A percentile compares a stretch with the other conserved stretches of the same genome.
phyloP scores from a whole-genome alignment of 169 alveolate species.

The Eimeria acervulina region DNA sequence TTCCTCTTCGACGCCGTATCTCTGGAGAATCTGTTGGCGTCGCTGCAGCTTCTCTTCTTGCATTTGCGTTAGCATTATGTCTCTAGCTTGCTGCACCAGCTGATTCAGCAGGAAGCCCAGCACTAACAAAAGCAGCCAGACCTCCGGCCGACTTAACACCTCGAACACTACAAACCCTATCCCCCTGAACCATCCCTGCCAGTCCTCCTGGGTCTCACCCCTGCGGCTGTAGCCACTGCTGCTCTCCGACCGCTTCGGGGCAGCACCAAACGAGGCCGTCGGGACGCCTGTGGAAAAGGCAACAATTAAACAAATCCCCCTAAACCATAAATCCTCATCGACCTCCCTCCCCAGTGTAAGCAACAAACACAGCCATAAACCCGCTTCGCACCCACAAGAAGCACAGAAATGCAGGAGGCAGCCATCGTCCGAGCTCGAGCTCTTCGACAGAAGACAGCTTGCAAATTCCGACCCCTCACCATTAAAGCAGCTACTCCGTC shows the following conservation, averaged over 20 bases:
- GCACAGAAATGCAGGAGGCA: not conserved
- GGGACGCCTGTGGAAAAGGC: conserved; percentile 29
- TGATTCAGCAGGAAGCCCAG: conserved; percentile 43
- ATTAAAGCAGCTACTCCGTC: conserved; percentile 12
- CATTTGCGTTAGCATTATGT: not conserved
- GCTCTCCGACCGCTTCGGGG: conserved; percentile 54
- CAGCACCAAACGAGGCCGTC: conserved; percentile 28
- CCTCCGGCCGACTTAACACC: conserved; percentile 57
- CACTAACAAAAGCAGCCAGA: conserved; percentile 54
- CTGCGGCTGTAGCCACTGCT: not conserved
- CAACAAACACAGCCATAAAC: not conserved
- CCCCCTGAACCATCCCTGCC: not conserved
- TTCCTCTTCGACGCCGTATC: conserved; percentile 52
- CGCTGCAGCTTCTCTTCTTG: conserved; percentile 46
- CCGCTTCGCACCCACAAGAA: not conserved
- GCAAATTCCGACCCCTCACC: conserved; percentile 21
- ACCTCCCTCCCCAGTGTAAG: not conserved
- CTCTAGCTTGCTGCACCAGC: conserved; percentile 54
- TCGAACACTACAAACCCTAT: not conserved
- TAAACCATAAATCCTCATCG: not conserved
- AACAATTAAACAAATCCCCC: not conserved
- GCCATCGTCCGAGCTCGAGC: not conserved
- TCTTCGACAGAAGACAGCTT: not conserved
- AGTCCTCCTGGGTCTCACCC: not conserved
- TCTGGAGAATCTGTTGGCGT: conserved; percentile 34